phyloP scores from a whole-genome alignment of 352 stramenopile genomes.

The Globisporangium mamillatum region DNA sequence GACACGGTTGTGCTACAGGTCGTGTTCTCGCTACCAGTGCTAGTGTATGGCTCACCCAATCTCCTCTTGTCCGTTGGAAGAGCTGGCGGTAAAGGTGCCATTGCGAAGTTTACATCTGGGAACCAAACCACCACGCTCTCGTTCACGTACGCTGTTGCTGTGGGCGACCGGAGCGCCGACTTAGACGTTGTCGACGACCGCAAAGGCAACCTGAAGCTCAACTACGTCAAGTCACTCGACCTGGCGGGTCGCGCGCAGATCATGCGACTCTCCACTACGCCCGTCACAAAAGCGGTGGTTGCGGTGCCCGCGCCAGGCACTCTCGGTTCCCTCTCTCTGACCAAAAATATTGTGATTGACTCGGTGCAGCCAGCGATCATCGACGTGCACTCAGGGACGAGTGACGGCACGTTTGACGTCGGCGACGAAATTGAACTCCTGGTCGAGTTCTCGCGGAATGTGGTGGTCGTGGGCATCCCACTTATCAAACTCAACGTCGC shows the following conservation, averaged over 20 bases:
- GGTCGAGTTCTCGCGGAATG: constrained; percentile 49
- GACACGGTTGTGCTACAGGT: constrained; percentile 54
- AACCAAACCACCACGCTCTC: constrained; percentile 42
- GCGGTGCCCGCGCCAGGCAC: constrained; percentile 44
- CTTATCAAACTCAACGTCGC: constrained; percentile 55
- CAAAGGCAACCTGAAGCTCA: constrained; percentile 23
- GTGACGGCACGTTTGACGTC: constrained; percentile 65
- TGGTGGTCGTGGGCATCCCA: constrained; percentile 42
- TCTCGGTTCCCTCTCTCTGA: constrained; percentile 40
- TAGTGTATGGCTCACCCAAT: constrained; percentile 48
- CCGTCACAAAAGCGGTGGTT: constrained; percentile 36
- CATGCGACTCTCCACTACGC: constrained; percentile 43
- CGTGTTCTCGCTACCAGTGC: constrained; percentile 59
- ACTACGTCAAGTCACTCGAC: constrained; percentile 49
- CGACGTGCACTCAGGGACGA: constrained; percentile 31
- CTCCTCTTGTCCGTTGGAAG: constrained; percentile 33
- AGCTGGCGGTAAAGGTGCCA: constrained; percentile 6
- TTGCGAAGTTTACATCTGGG: constrained; percentile 28
- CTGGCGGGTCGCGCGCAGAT: constrained; percentile 37
- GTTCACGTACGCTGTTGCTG: constrained; percentile 47
- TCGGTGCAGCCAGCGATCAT: constrained; percentile 45
- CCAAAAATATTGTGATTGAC: constrained; percentile 42
- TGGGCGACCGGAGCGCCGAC: constrained; percentile 32
- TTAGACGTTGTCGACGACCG: constrained; percentile 62
- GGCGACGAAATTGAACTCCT: constrained; percentile 49